Conservation (phyloP, 352 stramenopile genomes). For the Nothophytophthora sp. region DNA sequence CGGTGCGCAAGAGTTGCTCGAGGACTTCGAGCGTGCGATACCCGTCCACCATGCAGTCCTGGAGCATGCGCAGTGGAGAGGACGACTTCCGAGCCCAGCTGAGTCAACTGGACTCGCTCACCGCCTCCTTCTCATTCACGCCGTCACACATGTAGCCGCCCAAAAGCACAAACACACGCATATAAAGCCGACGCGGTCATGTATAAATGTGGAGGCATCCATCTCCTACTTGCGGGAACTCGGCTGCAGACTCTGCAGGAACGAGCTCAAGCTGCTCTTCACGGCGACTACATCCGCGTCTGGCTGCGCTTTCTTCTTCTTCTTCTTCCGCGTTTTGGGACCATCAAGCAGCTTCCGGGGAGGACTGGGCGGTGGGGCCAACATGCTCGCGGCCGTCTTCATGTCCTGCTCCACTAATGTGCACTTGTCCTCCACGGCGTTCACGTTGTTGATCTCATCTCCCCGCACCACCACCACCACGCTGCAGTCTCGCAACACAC, state of each 20-base stretch:
- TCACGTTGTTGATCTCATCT: no score
- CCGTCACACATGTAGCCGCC: slow-evolving; percentile 22
- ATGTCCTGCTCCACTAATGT: no score
- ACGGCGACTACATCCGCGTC: slow-evolving; percentile 46
- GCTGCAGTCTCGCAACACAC: no score
- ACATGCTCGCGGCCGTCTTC: no score
- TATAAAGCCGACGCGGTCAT: neutral
- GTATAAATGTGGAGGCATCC: no score
- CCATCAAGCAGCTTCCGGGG: slow-evolving; percentile 72
- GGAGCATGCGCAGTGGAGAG: slow-evolving; percentile 26
- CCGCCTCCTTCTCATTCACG: slow-evolving; percentile 21
- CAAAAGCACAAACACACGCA: slow-evolving; percentile 6
- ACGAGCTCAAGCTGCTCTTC: slow-evolving; percentile 70
- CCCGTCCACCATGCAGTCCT: slow-evolving; percentile 46
- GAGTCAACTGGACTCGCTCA: slow-evolving; percentile 22
- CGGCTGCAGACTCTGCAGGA: slow-evolving; percentile 51
- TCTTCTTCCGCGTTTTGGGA: slow-evolving; percentile 75
- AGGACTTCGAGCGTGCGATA: slow-evolving; percentile 28
- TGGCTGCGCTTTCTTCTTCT: slow-evolving; percentile 32
- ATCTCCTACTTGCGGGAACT: slow-evolving; percentile 34
- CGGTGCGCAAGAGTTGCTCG: slow-evolving; percentile 24
- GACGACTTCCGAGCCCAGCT: slow-evolving; percentile 33
- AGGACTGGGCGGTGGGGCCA: slow-evolving; percentile 51
- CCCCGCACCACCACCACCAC: no score
- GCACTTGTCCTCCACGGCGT: no score